Evolutionary conservation across 371 early-diverging fungal genomes (phyloP).

Genomic region (Chytridiales sp.): DNA sequence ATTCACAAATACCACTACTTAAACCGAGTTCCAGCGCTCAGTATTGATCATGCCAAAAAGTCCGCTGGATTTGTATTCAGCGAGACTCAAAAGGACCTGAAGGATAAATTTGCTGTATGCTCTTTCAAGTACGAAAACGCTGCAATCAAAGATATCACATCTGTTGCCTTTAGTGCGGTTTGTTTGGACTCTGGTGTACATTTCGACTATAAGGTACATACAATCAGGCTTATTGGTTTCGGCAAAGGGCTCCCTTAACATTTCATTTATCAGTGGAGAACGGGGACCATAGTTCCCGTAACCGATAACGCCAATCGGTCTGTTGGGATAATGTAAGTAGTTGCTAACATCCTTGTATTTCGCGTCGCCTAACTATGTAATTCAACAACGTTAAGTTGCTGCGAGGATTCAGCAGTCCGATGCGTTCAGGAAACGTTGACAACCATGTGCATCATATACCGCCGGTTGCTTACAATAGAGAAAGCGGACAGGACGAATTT

Average conservation of each 20-base stretch:
- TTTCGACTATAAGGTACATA: slow-evolving; percentile 7
- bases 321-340: too few relatives aligned
- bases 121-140: slow-evolving; percentile 2
- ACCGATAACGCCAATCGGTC: too few relatives aligned
- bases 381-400: too few relatives aligned
- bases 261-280: too few relatives aligned
- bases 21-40: too few relatives aligned
- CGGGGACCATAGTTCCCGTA: too few relatives aligned
- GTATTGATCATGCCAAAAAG: too few relatives aligned
- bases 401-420: too few relatives aligned
- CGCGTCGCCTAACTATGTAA: too few relatives aligned
- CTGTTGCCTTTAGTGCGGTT: slow-evolving; percentile 3
- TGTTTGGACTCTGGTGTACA: slow-evolving; percentile 10
- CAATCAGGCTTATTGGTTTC: too few relatives aligned
- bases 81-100: slow-evolving; percentile 9
- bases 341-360: too few relatives aligned
- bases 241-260: too few relatives aligned
- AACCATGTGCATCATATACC: background rate
- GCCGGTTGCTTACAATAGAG: slow-evolving; percentile 15
- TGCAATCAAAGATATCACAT: slow-evolving; percentile 1
- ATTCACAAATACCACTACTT: slow-evolving; percentile 7
- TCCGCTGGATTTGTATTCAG: slow-evolving; percentile 1
- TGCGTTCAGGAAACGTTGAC: slow-evolving; percentile 7
- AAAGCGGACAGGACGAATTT: slow-evolving; percentile 12
- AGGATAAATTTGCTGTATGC: slow-evolving; percentile 3